phyloP scores from a whole-genome alignment of 2,329 filamentous ascomycete species.

The Thelonectria blattea region DNA sequence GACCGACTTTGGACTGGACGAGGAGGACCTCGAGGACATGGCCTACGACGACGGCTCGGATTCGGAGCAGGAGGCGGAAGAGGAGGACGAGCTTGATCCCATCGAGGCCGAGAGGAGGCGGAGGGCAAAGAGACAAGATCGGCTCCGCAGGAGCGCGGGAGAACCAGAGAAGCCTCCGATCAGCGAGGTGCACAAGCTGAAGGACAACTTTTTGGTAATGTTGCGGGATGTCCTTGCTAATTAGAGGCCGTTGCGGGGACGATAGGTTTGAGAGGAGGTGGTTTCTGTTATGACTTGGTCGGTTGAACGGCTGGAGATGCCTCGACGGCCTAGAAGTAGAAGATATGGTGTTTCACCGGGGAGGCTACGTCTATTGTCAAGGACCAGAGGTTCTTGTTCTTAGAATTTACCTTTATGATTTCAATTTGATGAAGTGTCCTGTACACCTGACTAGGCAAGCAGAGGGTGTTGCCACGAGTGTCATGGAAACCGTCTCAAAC shows the following conservation, averaged over 20 bases:
- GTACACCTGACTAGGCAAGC: no score
- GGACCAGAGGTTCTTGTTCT: not conserved
- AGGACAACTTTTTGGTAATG: conserved; percentile 82
- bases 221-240: conserved; percentile 80
- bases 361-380: not conserved
- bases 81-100: conserved; percentile 81
- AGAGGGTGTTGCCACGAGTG: no score
- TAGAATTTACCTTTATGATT: not conserved
- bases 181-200: conserved; percentile 79
- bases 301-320: not conserved
- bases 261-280: conserved; percentile 21
- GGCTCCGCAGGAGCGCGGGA: conserved; percentile 78
- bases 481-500: no score
- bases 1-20: conserved; percentile 88
- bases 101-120: conserved; percentile 85
- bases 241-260: conserved; percentile 48
- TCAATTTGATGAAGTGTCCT: not conserved
- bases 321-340: not conserved
- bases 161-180: conserved; percentile 83
- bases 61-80: conserved; percentile 72
- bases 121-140: conserved; percentile 78
- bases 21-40: conserved; percentile 86
- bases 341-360: not conserved
- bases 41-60: conserved; percentile 75
- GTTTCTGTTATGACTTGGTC: not conserved